Base-by-base conservation (phyloP, 2,329 filamentous ascomycete species). In the Fusarium buxicola region DNA sequence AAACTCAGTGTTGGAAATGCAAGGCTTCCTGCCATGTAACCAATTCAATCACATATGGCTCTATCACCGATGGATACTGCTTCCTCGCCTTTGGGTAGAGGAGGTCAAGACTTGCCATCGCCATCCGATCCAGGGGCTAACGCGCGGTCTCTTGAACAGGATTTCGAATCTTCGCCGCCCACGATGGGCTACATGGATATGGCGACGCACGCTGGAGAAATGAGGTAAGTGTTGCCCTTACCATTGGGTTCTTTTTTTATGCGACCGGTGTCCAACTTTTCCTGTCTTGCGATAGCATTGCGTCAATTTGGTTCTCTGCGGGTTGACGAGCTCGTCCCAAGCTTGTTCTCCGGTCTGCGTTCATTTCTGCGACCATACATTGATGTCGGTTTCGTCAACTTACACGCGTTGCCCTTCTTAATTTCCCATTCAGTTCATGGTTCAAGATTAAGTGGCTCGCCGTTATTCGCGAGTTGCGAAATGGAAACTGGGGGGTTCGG, bases 171-270 rank as follows among this genome's bases (percentile, higher is more conserved):
- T 74, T 82, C 83, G 74, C 78, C 82, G 74, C 75, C 73, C 69
- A 82, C 80, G 73, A 77, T 85, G 73, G 82, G 84, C 68, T 86
- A 84, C 71, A 78, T 85, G 72, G 81, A 83, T 50, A 78, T 85
- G 69, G 79, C 78, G 51, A 74, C 79, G 47, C 77, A 80, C 68
- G 72, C 77, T 28, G 75, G 72, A 80, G 83, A 86, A 72, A 83
- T 85, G 77, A 83, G 84, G 84, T 86, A 74, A 73, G 84, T 82
- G 40, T 41, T 35, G 35, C 41, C 55, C 25, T 54, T 69, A 25
- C 53, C 54, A 63, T 72, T 70, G 58, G 52, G 16, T 28, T 53
- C 24, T 13, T 32, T 28, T 55, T 7, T 47, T 47, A 16, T 13
- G 18, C 21, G n/a, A 25, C 35, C 10, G 30, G 24, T 46, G 24